Base-by-base conservation (phyloP, 192 early-diverging fungal species). In the Backusella tarrabulga region DNA sequence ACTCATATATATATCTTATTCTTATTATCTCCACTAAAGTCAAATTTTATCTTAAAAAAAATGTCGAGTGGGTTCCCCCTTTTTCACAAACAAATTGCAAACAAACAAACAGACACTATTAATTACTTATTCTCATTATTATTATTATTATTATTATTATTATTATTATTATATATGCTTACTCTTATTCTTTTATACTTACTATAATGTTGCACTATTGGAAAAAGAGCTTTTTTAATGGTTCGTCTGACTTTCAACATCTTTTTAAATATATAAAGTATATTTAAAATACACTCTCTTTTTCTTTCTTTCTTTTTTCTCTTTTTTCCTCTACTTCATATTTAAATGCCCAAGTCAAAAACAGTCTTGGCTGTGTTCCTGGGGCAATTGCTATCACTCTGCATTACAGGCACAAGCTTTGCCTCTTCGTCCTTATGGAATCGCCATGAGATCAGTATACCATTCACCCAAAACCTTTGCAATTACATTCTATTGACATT, bases 401-500 rank as follows among this genome's bases (percentile, higher is more conserved):
- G 77, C 34, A 78, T 78, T 34, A 78, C 77, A 15, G 77, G 71
- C 7, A 67, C 77, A 8, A 72, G 77, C 29, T 50, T 72, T 35
- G 68, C 77, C 9, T 78, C 77, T 41, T 78, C 77, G 14, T 41
- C 77, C 5, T n/a, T 78, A 67, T 78, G 77, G 77, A 34, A 78
- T 50, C 77, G 35, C 60, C 26, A 68, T 40, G 23, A 34, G 1
- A 34, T 78, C 66, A 73, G 29, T 52, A 52, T 78, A 21, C 77
- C 77, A 1, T 78, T 73, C n/a, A 78, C 77, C 12, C 71, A 73
- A 67, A 73, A 73, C 19, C 21, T 50, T 36, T 73, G 23, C 11
- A 68, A 36, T 21, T 78, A 78, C 67, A 23, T 44, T 41, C 34
- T 78, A 11, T 71, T 78, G 71, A 63, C 77, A n/a, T 17, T 32